phyloP scores from a whole-genome alignment of 192 early-diverging fungal species.

The Coemansia sp. region DNA sequence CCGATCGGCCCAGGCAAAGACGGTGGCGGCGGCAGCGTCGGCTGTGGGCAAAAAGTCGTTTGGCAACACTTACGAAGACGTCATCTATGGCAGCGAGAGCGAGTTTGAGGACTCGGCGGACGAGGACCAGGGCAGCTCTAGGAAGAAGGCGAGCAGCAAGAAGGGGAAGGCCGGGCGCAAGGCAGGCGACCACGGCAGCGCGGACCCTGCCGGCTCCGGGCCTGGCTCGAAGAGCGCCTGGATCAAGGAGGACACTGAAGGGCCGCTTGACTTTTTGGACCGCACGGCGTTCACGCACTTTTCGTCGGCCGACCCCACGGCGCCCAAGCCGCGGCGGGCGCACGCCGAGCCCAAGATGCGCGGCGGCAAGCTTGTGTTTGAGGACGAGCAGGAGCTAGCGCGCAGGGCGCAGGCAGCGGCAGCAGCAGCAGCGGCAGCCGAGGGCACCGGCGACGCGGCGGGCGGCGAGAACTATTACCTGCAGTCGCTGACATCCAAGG shows the following conservation, averaged over 20 bases:
- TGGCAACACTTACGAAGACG: slow-evolving; percentile 77
- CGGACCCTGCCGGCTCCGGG: too few species aligned
- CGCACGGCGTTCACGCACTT: slow-evolving; percentile 67
- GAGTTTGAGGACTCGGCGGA: slow-evolving; percentile 78
- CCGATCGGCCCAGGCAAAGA: slow-evolving; percentile 39
- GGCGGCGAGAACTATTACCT: slow-evolving; percentile 79
- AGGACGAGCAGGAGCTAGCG: slow-evolving; percentile 55
- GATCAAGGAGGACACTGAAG: slow-evolving; percentile 67
- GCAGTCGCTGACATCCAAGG: slow-evolving; percentile 70
- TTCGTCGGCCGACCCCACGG: slow-evolving; percentile 44
- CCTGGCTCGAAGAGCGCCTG: too few species aligned
- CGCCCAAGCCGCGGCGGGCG: slow-evolving; percentile 33
- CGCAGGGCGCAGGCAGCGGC: slow-evolving; percentile 29
- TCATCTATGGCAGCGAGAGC: slow-evolving; percentile 87
- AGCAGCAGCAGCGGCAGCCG: slow-evolving; percentile 17
- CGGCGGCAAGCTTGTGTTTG: slow-evolving; percentile 80
- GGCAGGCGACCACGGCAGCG: slow-evolving; percentile 1
- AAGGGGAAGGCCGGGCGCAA: slow-evolving; percentile 19
- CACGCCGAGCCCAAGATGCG: slow-evolving; percentile 54
- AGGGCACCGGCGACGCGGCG: slow-evolving; percentile 34
- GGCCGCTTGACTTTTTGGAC: slow-evolving; percentile 88
- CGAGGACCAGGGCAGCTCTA: slow-evolving; percentile 45
- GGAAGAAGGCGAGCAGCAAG: slow-evolving; percentile 21
- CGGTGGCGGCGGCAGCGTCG: slow-evolving; percentile 26
- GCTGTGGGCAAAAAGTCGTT: slow-evolving; percentile 55